Evolutionary conservation across 2,329 filamentous ascomycete genomes (phyloP).

Genomic region (Cercospora sp.): DNA sequence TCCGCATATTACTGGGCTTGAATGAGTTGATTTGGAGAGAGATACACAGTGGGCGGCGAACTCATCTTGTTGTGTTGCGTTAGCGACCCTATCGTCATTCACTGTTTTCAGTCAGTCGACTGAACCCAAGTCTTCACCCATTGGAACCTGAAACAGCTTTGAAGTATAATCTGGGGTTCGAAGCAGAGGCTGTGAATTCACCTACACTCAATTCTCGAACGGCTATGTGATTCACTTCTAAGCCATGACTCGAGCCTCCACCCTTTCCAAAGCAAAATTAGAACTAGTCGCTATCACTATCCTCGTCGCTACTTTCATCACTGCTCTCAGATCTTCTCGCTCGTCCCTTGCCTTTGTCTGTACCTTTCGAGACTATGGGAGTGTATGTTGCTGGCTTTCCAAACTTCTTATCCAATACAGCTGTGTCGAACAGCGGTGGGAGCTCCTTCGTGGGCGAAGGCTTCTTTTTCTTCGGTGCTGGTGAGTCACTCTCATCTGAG

Average conservation of each 20-base stretch:
- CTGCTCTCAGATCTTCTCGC: neutral
- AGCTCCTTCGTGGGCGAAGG: constrained; percentile 5
- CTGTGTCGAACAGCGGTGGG: constrained; percentile 9
- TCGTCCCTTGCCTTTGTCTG: neutral
- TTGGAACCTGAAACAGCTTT: too few relatives aligned
- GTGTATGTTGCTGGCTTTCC: constrained; percentile 12
- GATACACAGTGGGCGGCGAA: too few relatives aligned
- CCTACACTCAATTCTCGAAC: neutral
- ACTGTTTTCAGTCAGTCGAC: too few relatives aligned
- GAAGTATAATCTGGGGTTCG: too few relatives aligned
- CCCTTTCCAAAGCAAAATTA: neutral
- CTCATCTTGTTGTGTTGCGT: too few relatives aligned
- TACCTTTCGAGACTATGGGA: neutral
- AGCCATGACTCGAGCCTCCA: neutral
- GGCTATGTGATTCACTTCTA: neutral
- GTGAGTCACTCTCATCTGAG: constrained; percentile 6
- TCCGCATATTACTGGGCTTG: too few relatives aligned
- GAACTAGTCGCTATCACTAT: constrained; percentile 9
- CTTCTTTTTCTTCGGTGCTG: neutral
- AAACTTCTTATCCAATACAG: constrained; percentile 20
- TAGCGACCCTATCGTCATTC: too few relatives aligned
- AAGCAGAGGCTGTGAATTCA: too few relatives aligned
- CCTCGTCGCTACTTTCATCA: constrained; percentile 11
- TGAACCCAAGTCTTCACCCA: too few relatives aligned
- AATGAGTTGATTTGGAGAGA: too few relatives aligned